Conservation (phyloP, 805 yeast species). For the Ogataea degrootiae region DNA sequence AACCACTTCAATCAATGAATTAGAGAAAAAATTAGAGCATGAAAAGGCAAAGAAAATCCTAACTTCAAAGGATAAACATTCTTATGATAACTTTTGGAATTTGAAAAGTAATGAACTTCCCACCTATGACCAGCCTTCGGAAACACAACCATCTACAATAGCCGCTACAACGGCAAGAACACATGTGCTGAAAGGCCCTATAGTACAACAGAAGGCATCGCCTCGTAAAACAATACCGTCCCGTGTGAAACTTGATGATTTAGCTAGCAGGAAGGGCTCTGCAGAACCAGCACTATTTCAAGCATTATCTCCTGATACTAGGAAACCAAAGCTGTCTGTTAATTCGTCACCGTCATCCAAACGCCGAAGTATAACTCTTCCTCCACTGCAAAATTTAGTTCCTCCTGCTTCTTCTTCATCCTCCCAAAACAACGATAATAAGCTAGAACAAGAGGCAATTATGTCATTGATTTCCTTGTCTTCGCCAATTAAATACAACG, state of each 20-base stretch:
- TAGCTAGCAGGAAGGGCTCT: constrained; percentile 23
- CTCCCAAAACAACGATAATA: constrained; percentile 15
- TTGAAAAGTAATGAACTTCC: constrained; percentile 24
- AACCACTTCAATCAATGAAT: constrained; percentile 24
- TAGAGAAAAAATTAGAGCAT: constrained; percentile 23
- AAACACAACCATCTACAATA: constrained; percentile 1
- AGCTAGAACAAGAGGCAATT: constrained; percentile 51
- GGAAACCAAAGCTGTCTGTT: constrained; percentile 13
- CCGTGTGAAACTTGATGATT: constrained; percentile 20
- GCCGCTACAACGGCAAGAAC: not conserved
- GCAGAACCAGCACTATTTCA: constrained; percentile 22
- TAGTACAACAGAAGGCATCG: no score
- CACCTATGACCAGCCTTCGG: not conserved
- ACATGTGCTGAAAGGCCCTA: no score
- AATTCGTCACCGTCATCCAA: constrained; percentile 1
- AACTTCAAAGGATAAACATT: constrained; percentile 10
- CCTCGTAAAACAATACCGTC: not conserved
- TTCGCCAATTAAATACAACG: constrained; percentile 40
- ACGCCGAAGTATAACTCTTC: not conserved
- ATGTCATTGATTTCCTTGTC: constrained; percentile 51
- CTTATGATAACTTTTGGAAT: constrained; percentile 27
- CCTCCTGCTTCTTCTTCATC: not conserved
- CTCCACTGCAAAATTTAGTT: not conserved
- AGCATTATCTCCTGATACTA: constrained; percentile 19
- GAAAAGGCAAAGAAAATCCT: constrained; percentile 14